Evolutionary conservation across 2,329 filamentous ascomycete genomes (phyloP).

Genomic region (Talaromyces sp.): DNA sequence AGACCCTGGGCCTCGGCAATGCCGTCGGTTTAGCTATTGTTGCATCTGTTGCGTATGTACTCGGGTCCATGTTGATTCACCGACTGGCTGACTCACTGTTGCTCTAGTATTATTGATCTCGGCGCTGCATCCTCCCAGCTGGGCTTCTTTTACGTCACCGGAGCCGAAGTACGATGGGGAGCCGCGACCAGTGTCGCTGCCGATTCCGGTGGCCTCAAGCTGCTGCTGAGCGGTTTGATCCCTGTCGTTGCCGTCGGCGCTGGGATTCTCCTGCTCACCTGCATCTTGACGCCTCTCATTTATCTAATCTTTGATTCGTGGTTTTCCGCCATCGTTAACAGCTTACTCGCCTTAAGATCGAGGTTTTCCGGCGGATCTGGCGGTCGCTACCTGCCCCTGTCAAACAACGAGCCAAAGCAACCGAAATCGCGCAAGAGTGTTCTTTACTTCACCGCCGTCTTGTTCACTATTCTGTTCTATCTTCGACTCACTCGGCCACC

Average conservation of each 20-base stretch:
- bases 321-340: slow-evolving; percentile 18
- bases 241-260: slow-evolving; percentile 20
- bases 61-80: background rate
- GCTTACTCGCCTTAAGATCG: slow-evolving; percentile 2
- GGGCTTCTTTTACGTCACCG: slow-evolving; percentile 28
- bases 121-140: slow-evolving; percentile 23
- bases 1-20: slow-evolving; percentile 13
- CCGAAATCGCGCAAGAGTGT: background rate
- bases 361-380: slow-evolving; percentile 8
- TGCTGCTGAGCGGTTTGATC: slow-evolving; percentile 25
- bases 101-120: slow-evolving; percentile 17
- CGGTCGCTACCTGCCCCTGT: slow-evolving; percentile 12
- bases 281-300: slow-evolving; percentile 16
- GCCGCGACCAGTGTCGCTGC: slow-evolving; percentile 23
- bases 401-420: slow-evolving; percentile 4
- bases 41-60: slow-evolving; percentile 19
- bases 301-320: slow-evolving; percentile 18
- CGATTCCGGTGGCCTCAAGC: slow-evolving; percentile 24
- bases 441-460: background rate
- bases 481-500: slow-evolving; percentile 21
- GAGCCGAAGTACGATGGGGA: slow-evolving; percentile 27
- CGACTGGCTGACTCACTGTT: background rate
- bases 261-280: slow-evolving; percentile 18
- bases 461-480: background rate
- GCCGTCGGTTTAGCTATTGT: slow-evolving; percentile 16